Percentiles rank a stretch among this genome's conserved stretches.
Conservation (phyloP, 2,329 filamentous ascomycete genomes). For the Paramyrothecium roridum region DNA sequence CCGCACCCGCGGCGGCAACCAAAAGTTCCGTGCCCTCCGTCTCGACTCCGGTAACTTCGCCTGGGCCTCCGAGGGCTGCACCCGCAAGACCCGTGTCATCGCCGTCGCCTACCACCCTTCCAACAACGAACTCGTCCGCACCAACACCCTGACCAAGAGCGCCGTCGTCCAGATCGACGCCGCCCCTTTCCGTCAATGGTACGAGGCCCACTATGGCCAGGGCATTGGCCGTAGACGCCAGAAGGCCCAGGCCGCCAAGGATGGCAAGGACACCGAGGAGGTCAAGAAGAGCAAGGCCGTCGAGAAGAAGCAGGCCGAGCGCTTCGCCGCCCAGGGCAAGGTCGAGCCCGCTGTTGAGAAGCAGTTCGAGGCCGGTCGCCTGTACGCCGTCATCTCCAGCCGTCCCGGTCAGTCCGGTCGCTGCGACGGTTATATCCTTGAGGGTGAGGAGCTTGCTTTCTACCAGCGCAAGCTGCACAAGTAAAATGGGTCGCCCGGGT, state of each 20-base stretch:
- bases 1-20: slow-evolving; percentile 97
- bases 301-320: slow-evolving; percentile 92
- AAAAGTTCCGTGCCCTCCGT: slow-evolving; percentile 98
- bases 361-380: slow-evolving; percentile 98
- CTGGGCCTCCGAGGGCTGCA: slow-evolving; percentile 96
- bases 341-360: slow-evolving; percentile 89
- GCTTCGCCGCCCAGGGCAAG: slow-evolving; percentile 83
- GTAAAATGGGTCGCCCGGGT: slow-evolving; percentile 52
- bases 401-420: slow-evolving; percentile 96
- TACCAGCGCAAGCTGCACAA: slow-evolving; percentile 99
- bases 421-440: slow-evolving; percentile 94
- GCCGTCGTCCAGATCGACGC: slow-evolving; percentile 99
- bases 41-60: slow-evolving; percentile 99
- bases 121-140: slow-evolving; percentile 99
- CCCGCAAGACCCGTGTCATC: slow-evolving; percentile 99
- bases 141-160: slow-evolving; percentile 99
- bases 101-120: slow-evolving; percentile 98
- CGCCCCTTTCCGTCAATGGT: slow-evolving; percentile 99
- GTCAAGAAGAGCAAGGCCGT: slow-evolving; percentile 93
- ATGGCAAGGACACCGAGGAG: slow-evolving; percentile 63
- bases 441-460: slow-evolving; percentile 99
- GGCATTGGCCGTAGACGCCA: slow-evolving; percentile 86
- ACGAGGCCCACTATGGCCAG: slow-evolving; percentile 98
- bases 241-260: slow-evolving; percentile 64
- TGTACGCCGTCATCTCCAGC: slow-evolving; percentile 90